Base-by-base conservation (phyloP, 768 basidiomycete species). In the Cubamyces lactineus region DNA sequence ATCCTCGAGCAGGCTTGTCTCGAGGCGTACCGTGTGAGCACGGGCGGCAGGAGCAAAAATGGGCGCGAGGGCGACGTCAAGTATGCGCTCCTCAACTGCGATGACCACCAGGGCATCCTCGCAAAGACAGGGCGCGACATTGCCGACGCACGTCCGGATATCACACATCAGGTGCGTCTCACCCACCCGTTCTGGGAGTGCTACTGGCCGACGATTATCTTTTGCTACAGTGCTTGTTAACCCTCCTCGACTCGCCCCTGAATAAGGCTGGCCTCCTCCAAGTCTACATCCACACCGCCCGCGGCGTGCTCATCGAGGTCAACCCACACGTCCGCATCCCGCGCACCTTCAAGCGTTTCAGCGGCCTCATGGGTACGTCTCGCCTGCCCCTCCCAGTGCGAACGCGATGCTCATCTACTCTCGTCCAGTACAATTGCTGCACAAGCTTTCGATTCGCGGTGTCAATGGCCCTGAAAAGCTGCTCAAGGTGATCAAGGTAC, bases 251-350 rank as follows among this genome's bases (percentile, higher is more conserved):
- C 77, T 98, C 96, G 19, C 97, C 97, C 1, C 78, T 99, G 47
- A 99, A 99, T 83, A 98, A 98, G 77, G 92, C 96, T 8, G 97
- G 97, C 11, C 77, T 93, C 26, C 85, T 98, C 12, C 97, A 98
- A 75, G 95, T 99, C 17, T 99, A 96, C 78, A 96, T 99, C 63
- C 96, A 98, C 79, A 98, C 97, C 16, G 92, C 94, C 17, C 93
- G 91, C 70, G 95, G 95, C 41, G 92, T 95, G 13, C 84, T 99
- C 48, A 98, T 99, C 72, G 96, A 99, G 77, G 94, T 98, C 67
- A 98, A 99, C 75, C 97, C 97, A 2, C 91, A 93, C 76, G 95
- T 98, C 12, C 86, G 97, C 58, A 99, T 99, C 70, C 97, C 97
- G 12, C 84, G 97, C 65, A 99, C 97, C 13, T 98, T 99, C 77